Base-by-base conservation (phyloP, 2,329 filamentous ascomycete species). In the Thermomyces lanuginosus region DNA sequence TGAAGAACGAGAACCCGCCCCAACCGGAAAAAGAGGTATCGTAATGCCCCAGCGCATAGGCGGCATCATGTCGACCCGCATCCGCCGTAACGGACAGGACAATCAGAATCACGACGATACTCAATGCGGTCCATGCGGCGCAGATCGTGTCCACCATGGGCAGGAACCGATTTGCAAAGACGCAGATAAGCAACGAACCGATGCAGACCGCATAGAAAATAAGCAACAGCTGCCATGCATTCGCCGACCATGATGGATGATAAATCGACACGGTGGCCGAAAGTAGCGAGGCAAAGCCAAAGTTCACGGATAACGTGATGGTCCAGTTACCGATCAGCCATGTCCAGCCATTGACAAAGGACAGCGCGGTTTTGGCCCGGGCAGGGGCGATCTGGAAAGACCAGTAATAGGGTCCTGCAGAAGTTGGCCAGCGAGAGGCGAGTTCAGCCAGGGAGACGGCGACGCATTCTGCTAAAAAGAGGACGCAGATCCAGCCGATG, bases 121-220 rank as follows among this genome's bases (percentile, higher is more conserved):
- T 64, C 4, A 72, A 21, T 1, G 58, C 58, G 0, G 66, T 72
- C 46, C 65, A 72, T 0, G 49, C 57, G 1, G 66, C 64, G 29
- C 64, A 69, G 25, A 66, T 53, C 1, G 63, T 71, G 39, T 76
- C 69, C 2, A 74, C 60, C 37, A 64, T 51, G 0, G 74, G 76
- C 18, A 83, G 59, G 51, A 67, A 76, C 16, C 58, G 62, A 48
- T 82, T 81, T 22, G 68, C 69, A 19, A 78, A 63, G 1, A 69
- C 59, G 35, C 75, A 80, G 28, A 80, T 67, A 23, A 66, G 42
- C 36, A 80, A 70, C 34, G 68, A 72, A 11, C 72, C 38, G 1
- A 81, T 40, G 11, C 72, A 78, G 36, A 81, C 61, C 25, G 56
- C 74, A 39, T 78, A 64, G 54, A 82, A 81, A 36, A 80, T 70